Percentiles rank a stretch among this genome's conserved stretches.
Evolutionary conservation across 2,329 filamentous ascomycete species (phyloP).

Genomic region (Clonostachys sp.): DNA sequence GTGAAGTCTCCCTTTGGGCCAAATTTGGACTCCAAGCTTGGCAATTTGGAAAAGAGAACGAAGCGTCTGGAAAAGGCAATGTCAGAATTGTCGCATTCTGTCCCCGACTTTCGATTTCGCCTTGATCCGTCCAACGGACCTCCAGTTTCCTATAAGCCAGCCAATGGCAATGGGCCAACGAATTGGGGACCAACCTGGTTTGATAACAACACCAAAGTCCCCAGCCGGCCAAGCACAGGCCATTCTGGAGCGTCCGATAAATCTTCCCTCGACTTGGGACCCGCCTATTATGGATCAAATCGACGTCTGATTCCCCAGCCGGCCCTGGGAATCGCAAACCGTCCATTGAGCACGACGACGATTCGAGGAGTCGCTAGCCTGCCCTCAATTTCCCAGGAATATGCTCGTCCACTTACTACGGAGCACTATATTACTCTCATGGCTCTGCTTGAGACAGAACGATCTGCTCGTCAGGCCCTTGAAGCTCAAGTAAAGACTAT

Average conservation of each 20-base stretch:
- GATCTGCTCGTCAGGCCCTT: slow-evolving; percentile 47
- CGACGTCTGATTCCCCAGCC: background rate
- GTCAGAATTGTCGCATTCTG: background rate
- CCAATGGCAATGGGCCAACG: background rate
- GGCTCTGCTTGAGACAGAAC: slow-evolving; percentile 51
- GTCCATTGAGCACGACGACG: slow-evolving; percentile 39
- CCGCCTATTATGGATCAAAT: background rate
- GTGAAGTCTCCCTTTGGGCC: slow-evolving; percentile 56
- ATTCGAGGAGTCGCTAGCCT: slow-evolving; percentile 41
- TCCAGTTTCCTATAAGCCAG: background rate
- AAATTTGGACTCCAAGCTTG: slow-evolving; percentile 48
- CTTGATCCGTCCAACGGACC: background rate
- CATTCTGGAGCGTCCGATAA: background rate
- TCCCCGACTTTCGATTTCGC: background rate
- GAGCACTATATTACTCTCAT: slow-evolving; percentile 47
- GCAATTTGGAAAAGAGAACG: slow-evolving; percentile 39
- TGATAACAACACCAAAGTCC: background rate
- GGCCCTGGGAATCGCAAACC: slow-evolving; percentile 10
- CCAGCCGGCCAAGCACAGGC: slow-evolving; percentile 9
- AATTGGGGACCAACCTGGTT: background rate
- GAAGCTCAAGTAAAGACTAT: slow-evolving; percentile 53
- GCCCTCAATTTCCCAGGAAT: slow-evolving; percentile 29
- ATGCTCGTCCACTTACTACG: slow-evolving; percentile 21
- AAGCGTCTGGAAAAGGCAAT: background rate
- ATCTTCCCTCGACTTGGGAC: slow-evolving; percentile 1